Evolutionary conservation across 805 yeast species (phyloP).

Genomic region (Yamadazyma akitaensis): DNA sequence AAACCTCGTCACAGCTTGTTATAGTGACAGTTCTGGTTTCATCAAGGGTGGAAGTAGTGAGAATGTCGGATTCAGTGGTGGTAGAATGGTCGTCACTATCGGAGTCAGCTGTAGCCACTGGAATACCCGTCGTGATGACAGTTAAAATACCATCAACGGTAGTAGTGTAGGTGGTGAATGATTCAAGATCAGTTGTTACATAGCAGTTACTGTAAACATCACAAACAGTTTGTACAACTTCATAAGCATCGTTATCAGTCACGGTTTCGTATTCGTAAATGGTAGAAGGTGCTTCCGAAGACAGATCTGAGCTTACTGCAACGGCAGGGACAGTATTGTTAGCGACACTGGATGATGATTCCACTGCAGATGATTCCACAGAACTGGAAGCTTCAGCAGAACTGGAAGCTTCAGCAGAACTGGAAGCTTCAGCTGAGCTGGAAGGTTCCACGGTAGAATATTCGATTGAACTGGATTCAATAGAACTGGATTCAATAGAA

Average conservation of each 20-base stretch:
- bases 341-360: background rate
- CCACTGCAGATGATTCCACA: background rate
- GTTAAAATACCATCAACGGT: slow-evolving; percentile 39
- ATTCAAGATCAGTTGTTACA: slow-evolving; percentile 32
- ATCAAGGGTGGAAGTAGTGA: slow-evolving; percentile 9
- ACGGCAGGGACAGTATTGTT: background rate
- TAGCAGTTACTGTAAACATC: slow-evolving; percentile 25
- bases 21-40: slow-evolving; percentile 15
- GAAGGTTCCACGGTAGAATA: background rate
- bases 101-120: slow-evolving; percentile 15
- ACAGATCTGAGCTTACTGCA: background rate
- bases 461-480: background rate
- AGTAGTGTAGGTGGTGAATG: slow-evolving; percentile 32
- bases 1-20: slow-evolving; percentile 15
- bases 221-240: slow-evolving; percentile 33
- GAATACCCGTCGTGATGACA: slow-evolving; percentile 32
- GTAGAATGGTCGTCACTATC: slow-evolving; percentile 12
- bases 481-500: background rate
- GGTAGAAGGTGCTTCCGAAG: slow-evolving; percentile 9
- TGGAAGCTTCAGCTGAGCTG: background rate
- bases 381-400: background rate
- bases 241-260: slow-evolving; percentile 24
- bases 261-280: slow-evolving; percentile 13
- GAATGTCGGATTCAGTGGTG: slow-evolving; percentile 14
- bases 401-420: background rate